These are phyloP conservation scores for Kalanchoe fedtschenkoi DNA, from an alignment of 164 flowering plant species.

Conservation along the genomic window DNA sequence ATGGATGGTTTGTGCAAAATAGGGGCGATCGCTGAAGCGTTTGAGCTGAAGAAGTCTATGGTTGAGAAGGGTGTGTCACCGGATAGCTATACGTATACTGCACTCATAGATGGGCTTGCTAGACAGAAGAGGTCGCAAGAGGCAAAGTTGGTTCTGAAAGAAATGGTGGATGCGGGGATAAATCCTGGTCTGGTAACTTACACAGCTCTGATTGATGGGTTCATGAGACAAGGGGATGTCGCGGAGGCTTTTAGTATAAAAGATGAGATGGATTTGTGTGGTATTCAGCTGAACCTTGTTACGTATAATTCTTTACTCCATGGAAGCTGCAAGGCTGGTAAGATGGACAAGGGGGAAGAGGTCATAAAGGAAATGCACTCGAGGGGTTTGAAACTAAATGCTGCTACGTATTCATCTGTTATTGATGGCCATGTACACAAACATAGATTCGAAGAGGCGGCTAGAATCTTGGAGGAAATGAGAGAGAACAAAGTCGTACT, in stretches of 20 bases:
- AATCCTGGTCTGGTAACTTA: slow-evolving; percentile 24
- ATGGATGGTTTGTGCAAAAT: slow-evolving; percentile 50
- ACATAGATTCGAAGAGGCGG: slow-evolving; percentile 39
- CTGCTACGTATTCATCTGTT: slow-evolving; percentile 20
- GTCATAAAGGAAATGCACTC: slow-evolving; percentile 5
- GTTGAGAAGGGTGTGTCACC: slow-evolving; percentile 37
- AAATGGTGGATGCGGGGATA: slow-evolving; percentile 37
- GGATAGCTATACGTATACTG: slow-evolving; percentile 36
- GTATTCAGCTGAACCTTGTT: slow-evolving; percentile 6
- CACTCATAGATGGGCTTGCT: slow-evolving; percentile 44
- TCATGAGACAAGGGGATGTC: slow-evolving; percentile 15
- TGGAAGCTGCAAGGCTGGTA: slow-evolving; percentile 9
- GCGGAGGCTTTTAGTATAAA: slow-evolving; percentile 13
- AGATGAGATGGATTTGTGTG: slow-evolving; percentile 11
- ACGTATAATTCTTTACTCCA: slow-evolving; percentile 13
- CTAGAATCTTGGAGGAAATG: slow-evolving; percentile 35
- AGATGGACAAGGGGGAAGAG: slow-evolving; percentile 7
- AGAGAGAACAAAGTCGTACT: slow-evolving; percentile 35
- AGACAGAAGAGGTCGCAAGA: slow-evolving; percentile 27
- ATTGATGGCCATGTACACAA: slow-evolving; percentile 33
- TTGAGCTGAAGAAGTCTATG: slow-evolving; percentile 42
- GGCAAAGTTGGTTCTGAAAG: slow-evolving; percentile 26
- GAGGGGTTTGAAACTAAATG: slow-evolving; percentile 9
- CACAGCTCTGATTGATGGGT: slow-evolving; percentile 32
- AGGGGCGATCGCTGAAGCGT: slow-evolving; percentile 49